phyloP scores from a whole-genome alignment of 2,329 filamentous ascomycete species.

The Fusarium bulbicola region DNA sequence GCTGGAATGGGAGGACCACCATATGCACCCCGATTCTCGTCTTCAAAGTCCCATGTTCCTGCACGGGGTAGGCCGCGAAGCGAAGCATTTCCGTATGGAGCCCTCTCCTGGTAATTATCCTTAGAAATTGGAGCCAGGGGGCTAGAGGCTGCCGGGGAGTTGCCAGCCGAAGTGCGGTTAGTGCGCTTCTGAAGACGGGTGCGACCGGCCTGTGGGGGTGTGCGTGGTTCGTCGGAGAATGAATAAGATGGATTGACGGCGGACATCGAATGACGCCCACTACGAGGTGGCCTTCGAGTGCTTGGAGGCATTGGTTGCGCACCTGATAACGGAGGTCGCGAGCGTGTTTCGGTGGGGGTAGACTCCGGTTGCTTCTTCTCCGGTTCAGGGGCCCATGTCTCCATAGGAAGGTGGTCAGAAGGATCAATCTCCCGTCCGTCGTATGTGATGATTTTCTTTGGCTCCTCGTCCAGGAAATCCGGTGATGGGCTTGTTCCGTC shows the following conservation, averaged over 20 bases:
- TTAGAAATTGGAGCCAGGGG: conserved; percentile 64
- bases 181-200: conserved; percentile 73
- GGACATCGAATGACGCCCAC: conserved; percentile 60
- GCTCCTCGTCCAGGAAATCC: conserved; percentile 58
- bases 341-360: conserved; percentile 43
- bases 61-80: conserved; percentile 54
- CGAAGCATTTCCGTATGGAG: conserved; percentile 43
- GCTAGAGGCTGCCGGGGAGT: conserved; percentile 52
- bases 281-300: conserved; percentile 62
- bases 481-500: conserved; percentile 49
- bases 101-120: conserved; percentile 60
- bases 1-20: conserved; percentile 70
- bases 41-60: conserved; percentile 62
- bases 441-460: conserved; percentile 75
- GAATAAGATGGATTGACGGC: conserved; percentile 46
- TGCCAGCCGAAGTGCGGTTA: conserved; percentile 54
- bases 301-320: conserved; percentile 62
- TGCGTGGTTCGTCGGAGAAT: conserved; percentile 47
- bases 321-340: conserved; percentile 60
- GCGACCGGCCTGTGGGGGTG: conserved; percentile 53
- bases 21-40: conserved; percentile 60
- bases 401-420: conserved; percentile 80
- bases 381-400: conserved; percentile 81
- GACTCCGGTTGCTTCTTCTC: conserved; percentile 57
- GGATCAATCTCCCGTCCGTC: conserved; percentile 82